phyloP scores from a whole-genome alignment of 2,329 filamentous ascomycete genomes.

The Aotearoamyces nothofagi region DNA sequence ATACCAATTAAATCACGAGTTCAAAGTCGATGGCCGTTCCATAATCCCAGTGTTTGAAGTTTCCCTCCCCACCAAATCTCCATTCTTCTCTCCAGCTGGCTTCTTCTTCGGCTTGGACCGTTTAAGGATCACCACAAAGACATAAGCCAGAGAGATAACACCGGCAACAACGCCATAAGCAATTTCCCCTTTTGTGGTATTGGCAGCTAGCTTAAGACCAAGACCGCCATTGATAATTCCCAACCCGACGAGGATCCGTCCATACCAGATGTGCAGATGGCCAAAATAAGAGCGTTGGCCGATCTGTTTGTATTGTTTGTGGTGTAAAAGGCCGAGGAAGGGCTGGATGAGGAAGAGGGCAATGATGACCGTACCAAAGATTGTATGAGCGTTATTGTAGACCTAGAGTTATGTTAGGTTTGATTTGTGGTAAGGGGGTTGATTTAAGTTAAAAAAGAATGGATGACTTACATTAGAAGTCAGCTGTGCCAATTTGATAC shows the following conservation, averaged over 20 bases:
- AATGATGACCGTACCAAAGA: slow-evolving; percentile 43
- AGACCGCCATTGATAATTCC: slow-evolving; percentile 50
- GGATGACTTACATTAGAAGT: background rate
- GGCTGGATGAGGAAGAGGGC: slow-evolving; percentile 46
- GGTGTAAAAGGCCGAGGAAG: slow-evolving; percentile 39
- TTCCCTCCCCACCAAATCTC: too few species aligned
- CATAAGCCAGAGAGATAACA: slow-evolving; percentile 31
- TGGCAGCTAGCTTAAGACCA: slow-evolving; percentile 34
- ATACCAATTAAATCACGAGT: too few species aligned
- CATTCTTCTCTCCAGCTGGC: too few species aligned
- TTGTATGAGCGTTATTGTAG: slow-evolving; percentile 29
- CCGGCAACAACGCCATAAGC: slow-evolving; percentile 41
- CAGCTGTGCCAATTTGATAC: background rate
- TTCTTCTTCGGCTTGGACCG: too few species aligned
- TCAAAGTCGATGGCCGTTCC: too few species aligned
- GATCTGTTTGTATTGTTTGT: slow-evolving; percentile 29
- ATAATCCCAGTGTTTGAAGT: too few species aligned
- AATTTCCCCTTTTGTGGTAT: slow-evolving; percentile 26
- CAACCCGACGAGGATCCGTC: slow-evolving; percentile 37
- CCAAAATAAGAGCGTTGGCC: slow-evolving; percentile 33
- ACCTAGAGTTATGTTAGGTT: too few species aligned
- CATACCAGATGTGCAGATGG: slow-evolving; percentile 46
- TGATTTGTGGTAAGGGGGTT: too few species aligned
- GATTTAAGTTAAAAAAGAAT: too few species aligned
- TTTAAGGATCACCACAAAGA: too few species aligned